A percentile compares a stretch with the other conserved stretches of the same genome.
Conservation (phyloP, 2,329 filamentous ascomycete species). For the Elsinoe necatrix region DNA sequence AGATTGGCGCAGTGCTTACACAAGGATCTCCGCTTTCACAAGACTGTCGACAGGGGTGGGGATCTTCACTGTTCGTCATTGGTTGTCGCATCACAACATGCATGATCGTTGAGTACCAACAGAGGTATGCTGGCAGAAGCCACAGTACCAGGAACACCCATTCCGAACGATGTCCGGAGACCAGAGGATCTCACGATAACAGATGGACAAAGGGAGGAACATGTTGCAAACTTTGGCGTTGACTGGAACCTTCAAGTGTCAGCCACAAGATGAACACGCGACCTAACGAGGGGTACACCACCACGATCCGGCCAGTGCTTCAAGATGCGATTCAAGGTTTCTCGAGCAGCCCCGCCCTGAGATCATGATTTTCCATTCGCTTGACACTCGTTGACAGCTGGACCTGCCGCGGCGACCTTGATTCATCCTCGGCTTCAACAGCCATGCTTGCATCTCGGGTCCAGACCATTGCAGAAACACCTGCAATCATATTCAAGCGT, state of each 20-base stretch:
- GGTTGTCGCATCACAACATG: not conserved
- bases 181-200: not conserved
- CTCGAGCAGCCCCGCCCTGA: not conserved
- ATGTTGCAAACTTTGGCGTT: not conserved
- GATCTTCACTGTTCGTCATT: constrained; percentile 5
- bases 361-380: not conserved
- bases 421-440: not conserved
- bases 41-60: not conserved
- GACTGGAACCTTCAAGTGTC: not conserved
- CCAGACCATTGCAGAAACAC: not conserved
- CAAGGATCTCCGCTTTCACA: not conserved
- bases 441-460: not conserved
- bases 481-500: not conserved
- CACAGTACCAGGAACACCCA: not conserved
- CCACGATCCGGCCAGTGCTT: not conserved
- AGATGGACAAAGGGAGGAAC: constrained; percentile 6
- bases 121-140: not conserved
- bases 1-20: not conserved
- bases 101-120: constrained; percentile 4
- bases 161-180: not conserved
- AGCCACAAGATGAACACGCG: not conserved
- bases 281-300: not conserved
- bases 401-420: not conserved
- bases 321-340: not conserved
- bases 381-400: not conserved